Evolutionary conservation across 1,284 basidiomycete genomes (phyloP).

Genomic region (Cutaneotrichosporon spelunceum): DNA sequence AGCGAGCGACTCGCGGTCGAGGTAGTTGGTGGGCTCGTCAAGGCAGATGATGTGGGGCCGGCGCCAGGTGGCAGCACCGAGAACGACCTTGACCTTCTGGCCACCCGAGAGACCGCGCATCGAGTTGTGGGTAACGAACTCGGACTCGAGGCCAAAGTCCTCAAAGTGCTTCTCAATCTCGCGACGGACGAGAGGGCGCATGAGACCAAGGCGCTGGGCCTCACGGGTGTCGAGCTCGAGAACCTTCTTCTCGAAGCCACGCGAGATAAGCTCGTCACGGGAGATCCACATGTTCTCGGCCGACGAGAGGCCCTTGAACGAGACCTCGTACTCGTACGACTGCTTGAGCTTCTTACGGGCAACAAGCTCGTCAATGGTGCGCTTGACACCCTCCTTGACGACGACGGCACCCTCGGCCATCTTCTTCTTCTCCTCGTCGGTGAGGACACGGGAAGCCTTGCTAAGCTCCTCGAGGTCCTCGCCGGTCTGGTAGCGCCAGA

Average conservation of each 20-base stretch:
- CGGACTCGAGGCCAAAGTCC: conserved; percentile 83
- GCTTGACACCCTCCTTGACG: conserved; percentile 89
- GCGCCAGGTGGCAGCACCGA: conserved; percentile 97
- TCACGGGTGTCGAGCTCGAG: conserved; percentile 95
- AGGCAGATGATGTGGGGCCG: conserved; percentile 95
- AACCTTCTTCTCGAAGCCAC: conserved; percentile 98
- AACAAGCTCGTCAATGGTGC: conserved; percentile 87
- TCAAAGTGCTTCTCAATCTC: conserved; percentile 98
- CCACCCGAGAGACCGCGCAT: conserved; percentile 98
- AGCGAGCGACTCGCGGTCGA: conserved; percentile 95
- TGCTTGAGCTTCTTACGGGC: conserved; percentile 97
- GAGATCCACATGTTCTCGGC: conserved; percentile 96
- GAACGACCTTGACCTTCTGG: conserved; percentile 99
- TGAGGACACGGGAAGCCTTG: conserved; percentile 83
- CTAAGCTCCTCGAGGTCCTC: conserved; percentile 95
- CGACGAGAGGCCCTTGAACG: conserved; percentile 85
- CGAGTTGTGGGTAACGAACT: conserved; percentile 85
- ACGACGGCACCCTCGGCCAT: conserved; percentile 91
- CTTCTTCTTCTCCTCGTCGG: conserved; percentile 85
- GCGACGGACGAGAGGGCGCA: conserved; percentile 92
- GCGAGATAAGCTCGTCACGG: conserved; percentile 93
- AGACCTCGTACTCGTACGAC: conserved; percentile 95
- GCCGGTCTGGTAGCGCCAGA: conserved; percentile 99
- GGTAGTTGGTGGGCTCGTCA: conserved; percentile 93
- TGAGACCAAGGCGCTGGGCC: conserved; percentile 91